phyloP scores from a whole-genome alignment of 1,139 yeast species.

The Hyphopichia burtonii region DNA sequence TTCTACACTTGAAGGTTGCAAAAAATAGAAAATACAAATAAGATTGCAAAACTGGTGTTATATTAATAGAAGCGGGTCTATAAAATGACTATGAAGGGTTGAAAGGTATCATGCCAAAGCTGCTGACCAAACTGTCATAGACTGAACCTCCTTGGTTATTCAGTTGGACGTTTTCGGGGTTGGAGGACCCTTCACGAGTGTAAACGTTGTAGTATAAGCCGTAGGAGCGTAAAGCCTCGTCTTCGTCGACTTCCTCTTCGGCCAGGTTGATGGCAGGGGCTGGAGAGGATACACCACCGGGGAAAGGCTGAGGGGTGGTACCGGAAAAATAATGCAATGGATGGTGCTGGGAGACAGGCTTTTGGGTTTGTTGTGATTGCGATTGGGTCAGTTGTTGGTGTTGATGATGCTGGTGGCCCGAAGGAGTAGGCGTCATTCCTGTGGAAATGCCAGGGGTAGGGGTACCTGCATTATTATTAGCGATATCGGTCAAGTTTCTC shows the following conservation, averaged over 20 bases:
- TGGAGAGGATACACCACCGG: no score
- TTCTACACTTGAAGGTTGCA: not conserved
- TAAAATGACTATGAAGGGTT: slow-evolving; percentile 24
- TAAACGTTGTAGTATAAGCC: slow-evolving; percentile 39
- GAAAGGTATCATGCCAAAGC: slow-evolving; percentile 36
- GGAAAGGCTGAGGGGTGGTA: slow-evolving; percentile 18
- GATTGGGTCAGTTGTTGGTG: slow-evolving; percentile 12
- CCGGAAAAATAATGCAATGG: slow-evolving; percentile 38
- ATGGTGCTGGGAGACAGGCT: slow-evolving; percentile 50
- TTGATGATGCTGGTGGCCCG: slow-evolving; percentile 9
- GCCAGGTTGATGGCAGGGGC: slow-evolving; percentile 5
- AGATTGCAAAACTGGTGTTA: not conserved
- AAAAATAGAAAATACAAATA: no score
- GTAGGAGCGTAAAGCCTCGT: slow-evolving; percentile 31
- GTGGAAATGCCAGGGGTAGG: slow-evolving; percentile 10
- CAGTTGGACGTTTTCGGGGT: slow-evolving; percentile 22
- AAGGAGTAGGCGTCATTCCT: slow-evolving; percentile 7
- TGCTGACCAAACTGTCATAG: slow-evolving; percentile 21
- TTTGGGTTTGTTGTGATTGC: slow-evolving; percentile 7
- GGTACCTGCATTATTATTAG: slow-evolving; percentile 23
- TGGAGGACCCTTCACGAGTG: slow-evolving; percentile 33
- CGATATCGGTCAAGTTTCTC: slow-evolving; percentile 45
- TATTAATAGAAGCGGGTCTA: not conserved
- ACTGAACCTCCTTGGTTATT: slow-evolving; percentile 7
- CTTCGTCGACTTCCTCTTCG: slow-evolving; percentile 32